Base-by-base conservation (phyloP, 768 basidiomycete genomes). In the Pluteus cervinus region DNA sequence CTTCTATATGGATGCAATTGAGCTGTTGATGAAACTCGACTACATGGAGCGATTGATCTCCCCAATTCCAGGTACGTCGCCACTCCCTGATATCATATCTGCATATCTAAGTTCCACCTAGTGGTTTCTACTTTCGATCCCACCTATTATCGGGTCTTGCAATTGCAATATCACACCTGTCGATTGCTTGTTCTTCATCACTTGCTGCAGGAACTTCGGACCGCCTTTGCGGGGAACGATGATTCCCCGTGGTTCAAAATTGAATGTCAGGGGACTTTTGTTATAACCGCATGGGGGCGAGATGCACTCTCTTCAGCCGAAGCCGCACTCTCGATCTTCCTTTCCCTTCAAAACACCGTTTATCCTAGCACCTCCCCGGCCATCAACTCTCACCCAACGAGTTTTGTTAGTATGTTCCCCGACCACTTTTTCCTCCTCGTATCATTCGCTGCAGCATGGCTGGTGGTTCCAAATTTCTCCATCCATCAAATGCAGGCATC, bases 381-480 rank as follows among this genome's bases (percentile, higher is more conserved):
- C n/a, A n/a, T n/a, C n/a, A n/a, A n/a, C n/a, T n/a, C n/a, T n/a
- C n/a, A n/a, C n/a, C n/a, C n/a, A n/a, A n/a, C n/a, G n/a, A n/a
- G n/a, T n/a, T n/a, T n/a, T n/a, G n/a, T n/a, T n/a, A n/a, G n/a
- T n/a, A n/a, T n/a, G n/a, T 59, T 66, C 6, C 68, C 68, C 2
- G 70, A 71, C 48, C 51, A 49, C 26, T 35, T 70, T 18, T 71
- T 63, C 40, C 51, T 51, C 21, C 60, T 72, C 58, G 54, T 71
- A 30, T 52, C 60, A 0, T 66, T 71, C 36, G 64, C 70, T 28
- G 63, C 69, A 4, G 56, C 66, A 2, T 69, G 59, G 33, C 41
- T 73, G 33, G 58, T 71, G 34, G 52, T 65, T 8, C 57, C 60
- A 28, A 73, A 71, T 47, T 68, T 69, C 49, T 58, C 51, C 31